Conservation (phyloP, 2,329 filamentous ascomycete species). For the Ophiognomonia clavigignenti-juglandacearum region DNA sequence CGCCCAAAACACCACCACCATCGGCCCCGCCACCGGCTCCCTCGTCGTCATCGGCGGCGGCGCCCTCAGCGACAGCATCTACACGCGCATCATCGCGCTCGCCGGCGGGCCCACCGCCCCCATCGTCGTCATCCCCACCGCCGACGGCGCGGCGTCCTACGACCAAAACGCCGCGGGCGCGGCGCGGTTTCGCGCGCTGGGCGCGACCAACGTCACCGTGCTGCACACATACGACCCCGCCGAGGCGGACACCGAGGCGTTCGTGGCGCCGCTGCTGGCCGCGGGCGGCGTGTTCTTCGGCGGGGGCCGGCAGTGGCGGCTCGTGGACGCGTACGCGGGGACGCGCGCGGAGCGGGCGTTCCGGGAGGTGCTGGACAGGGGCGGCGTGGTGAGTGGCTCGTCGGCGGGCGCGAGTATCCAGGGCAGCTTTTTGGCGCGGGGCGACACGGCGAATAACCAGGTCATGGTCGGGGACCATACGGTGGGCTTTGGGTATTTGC, state of each 20-base stretch:
- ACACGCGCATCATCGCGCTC: slow-evolving; percentile 25
- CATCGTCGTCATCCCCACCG: slow-evolving; percentile 27
- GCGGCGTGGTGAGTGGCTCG: slow-evolving; percentile 24
- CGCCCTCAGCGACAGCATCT: slow-evolving; percentile 25
- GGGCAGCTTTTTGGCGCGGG: slow-evolving; percentile 27
- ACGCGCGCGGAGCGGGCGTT: slow-evolving; percentile 25
- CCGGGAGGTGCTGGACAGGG: slow-evolving; percentile 23
- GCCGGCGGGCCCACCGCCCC: slow-evolving; percentile 22
- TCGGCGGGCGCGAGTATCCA: slow-evolving; percentile 28
- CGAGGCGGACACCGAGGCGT: slow-evolving; percentile 27
- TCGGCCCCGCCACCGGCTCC: slow-evolving; percentile 25
- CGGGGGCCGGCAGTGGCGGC: slow-evolving; percentile 28
- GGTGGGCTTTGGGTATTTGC: slow-evolving; percentile 27
- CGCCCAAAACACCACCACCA: not conserved
- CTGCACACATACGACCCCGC: slow-evolving; percentile 27
- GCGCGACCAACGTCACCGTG: slow-evolving; percentile 25
- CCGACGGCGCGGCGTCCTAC: slow-evolving; percentile 23
- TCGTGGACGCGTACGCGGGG: slow-evolving; percentile 29
- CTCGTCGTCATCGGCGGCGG: slow-evolving; percentile 28
- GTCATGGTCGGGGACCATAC: slow-evolving; percentile 27
- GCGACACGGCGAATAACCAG: slow-evolving; percentile 27
- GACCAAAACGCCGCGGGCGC: slow-evolving; percentile 24
- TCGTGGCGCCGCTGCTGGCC: slow-evolving; percentile 22
- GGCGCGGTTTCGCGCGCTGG: slow-evolving; percentile 23
- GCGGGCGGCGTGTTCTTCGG: slow-evolving; percentile 27